These are phyloP conservation scores for Ambrosiella beaveri DNA, from an alignment of 2,329 filamentous ascomycete genomes.

Conservation along the genomic window DNA sequence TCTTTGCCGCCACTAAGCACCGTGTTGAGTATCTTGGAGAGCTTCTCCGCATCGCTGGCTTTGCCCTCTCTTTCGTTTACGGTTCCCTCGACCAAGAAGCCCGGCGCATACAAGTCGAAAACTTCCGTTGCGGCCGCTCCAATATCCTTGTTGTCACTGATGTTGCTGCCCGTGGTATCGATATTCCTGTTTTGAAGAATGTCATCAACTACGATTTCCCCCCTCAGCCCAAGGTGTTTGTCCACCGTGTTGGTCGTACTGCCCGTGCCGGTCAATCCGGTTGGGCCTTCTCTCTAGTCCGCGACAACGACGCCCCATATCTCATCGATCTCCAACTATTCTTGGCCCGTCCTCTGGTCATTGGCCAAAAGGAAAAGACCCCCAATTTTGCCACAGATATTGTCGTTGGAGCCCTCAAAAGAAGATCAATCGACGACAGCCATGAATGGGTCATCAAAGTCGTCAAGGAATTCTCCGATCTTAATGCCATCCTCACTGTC, in stretches of 20 bases:
- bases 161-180: conserved; percentile 89
- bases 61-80: conserved; percentile 84
- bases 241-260: conserved; percentile 90
- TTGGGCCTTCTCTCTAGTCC: conserved; percentile 87
- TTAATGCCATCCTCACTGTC: conserved; percentile 53
- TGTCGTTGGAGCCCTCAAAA: conserved; percentile 57
- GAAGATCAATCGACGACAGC: conserved; percentile 55
- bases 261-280: conserved; percentile 82
- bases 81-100: conserved; percentile 89
- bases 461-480: conserved; percentile 56
- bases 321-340: conserved; percentile 88
- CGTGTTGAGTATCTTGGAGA: conserved; percentile 84
- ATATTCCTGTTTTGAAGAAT: conserved; percentile 89
- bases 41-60: conserved; percentile 66
- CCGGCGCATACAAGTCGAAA: conserved; percentile 76
- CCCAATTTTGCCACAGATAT: conserved; percentile 69
- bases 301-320: conserved; percentile 78
- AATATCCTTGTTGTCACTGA: conserved; percentile 94
- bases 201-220: conserved; percentile 99
- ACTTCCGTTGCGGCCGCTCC: conserved; percentile 67
- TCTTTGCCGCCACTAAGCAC: conserved; percentile 91
- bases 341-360: conserved; percentile 62
- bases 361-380: conserved; percentile 43
- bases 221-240: conserved; percentile 87
- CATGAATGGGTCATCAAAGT: conserved; percentile 74